Base-by-base conservation (phyloP, 1,284 basidiomycete genomes). In the Marasmius sp. region DNA sequence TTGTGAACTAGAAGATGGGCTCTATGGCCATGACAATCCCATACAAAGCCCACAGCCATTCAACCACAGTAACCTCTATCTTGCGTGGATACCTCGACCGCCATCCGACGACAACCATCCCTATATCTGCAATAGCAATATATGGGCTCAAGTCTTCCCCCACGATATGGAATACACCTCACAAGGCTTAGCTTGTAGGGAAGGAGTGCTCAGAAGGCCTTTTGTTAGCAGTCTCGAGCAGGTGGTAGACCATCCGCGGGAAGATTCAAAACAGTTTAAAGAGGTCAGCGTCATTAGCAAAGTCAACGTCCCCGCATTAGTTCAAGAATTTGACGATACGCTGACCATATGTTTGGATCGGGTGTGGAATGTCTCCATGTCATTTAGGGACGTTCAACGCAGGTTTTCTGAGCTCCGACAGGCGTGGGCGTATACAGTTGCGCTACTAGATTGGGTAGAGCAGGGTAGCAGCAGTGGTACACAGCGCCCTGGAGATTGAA, bases 1-100 rank as follows among this genome's bases (percentile, higher is more conserved):
- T n/a, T n/a, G n/a, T n/a, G n/a, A n/a, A n/a, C n/a, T n/a, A n/a
- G 6, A 11, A 1, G 59, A 60, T 47, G 41, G 51, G 5, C 52
- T 38, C 2, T 60, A 60, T 47, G 59, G 52, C 5, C n/a, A 38
- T 10, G 59, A 60, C 43, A 43, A 60, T 38, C 59, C 53, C 36
- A n/a, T 49, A 27, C 43, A 51, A 45, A 54, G 43, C 37, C 59
- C 53, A 48, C 59, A 61, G 34, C 59, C 59, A 5, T 55, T 34
- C 39, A 55, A 60, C 33, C 11, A 6, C 2, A 10, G 39, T 6
- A 27, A 55, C 18, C 7, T 39, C 2, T 60, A 45, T 34, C 37
- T 60, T 4, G n/a, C 59, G 3, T 54, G 51, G 20, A 56, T 60
- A 5, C 43, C 59, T 7, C 27, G 49, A 16, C 59, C 59, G 1